phyloP scores from a whole-genome alignment of 2,329 filamentous ascomycete species.

The Ilyonectria destructans region DNA sequence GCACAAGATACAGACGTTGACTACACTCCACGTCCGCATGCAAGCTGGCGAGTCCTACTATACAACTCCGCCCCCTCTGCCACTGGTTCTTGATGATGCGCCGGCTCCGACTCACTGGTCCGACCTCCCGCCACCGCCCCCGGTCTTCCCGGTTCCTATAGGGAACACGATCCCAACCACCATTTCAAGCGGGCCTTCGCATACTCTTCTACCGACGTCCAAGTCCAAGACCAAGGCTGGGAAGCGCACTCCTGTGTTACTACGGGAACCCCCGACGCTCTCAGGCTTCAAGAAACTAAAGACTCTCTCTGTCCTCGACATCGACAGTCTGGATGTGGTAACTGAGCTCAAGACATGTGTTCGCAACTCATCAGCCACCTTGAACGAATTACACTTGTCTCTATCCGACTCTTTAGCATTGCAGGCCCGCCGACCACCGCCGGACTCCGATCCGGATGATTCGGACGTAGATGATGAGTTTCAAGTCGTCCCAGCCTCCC shows the following conservation, averaged over 20 bases:
- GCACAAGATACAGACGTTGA: conserved; percentile 68
- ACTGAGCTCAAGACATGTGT: conserved; percentile 72
- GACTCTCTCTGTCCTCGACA: conserved; percentile 71
- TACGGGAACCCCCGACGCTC: conserved; percentile 67
- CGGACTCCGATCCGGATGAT: conserved; percentile 62
- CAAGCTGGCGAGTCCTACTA: conserved; percentile 72
- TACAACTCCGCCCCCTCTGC: conserved; percentile 65
- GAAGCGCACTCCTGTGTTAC: conserved; percentile 51
- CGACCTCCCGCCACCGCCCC: conserved; percentile 46
- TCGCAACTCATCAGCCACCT: conserved; percentile 67
- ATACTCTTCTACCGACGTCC: conserved; percentile 53
- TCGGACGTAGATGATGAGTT: conserved; percentile 72
- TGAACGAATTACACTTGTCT: conserved; percentile 71
- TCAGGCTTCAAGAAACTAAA: conserved; percentile 72
- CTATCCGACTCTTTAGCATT: conserved; percentile 69
- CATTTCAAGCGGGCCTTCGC: conserved; percentile 45
- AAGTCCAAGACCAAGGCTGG: conserved; percentile 56
- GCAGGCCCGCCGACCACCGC: conserved; percentile 56
- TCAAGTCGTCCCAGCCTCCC: conserved; percentile 59
- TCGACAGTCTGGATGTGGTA: conserved; percentile 71
- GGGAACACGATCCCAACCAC: conserved; percentile 34
- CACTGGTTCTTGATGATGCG: conserved; percentile 49
- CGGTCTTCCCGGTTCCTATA: conserved; percentile 39
- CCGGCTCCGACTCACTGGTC: conserved; percentile 51
- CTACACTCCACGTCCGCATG: conserved; percentile 71